These are phyloP conservation scores for Keqinozyma sinolaborantium DNA, from an alignment of 1,139 yeast genomes.

Conservation along the genomic window DNA sequence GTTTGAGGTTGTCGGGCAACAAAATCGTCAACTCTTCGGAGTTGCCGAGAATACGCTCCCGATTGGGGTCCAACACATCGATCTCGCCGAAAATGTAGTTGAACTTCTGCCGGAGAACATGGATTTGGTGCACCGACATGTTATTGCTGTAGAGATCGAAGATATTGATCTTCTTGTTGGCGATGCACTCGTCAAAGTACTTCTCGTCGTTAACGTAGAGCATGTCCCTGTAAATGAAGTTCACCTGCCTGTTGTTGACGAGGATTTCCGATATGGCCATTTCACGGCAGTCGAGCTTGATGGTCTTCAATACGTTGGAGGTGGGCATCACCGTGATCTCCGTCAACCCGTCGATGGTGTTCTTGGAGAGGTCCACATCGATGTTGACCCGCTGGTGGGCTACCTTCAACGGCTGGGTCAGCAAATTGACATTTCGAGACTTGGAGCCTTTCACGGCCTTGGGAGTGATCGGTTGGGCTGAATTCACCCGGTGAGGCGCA, in stretches of 20 bases:
- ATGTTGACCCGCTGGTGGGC: conserved; percentile 69
- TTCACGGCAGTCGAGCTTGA: conserved; percentile 81
- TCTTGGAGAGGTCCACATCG: conserved; percentile 60
- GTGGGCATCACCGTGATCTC: conserved; percentile 79
- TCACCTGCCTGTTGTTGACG: conserved; percentile 47
- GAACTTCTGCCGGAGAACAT: conserved; percentile 59
- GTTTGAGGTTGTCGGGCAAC: conserved; percentile 68
- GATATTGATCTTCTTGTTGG: conserved; percentile 22
- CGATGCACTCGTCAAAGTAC: conserved; percentile 15
- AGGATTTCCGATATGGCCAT: conserved; percentile 60
- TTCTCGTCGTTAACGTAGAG: conserved; percentile 36
- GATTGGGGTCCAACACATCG: conserved; percentile 24
- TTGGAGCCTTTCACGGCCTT: conserved; percentile 16
- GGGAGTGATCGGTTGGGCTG: conserved; percentile 15
- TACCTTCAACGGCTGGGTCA: conserved; percentile 45
- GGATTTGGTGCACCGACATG: conserved; percentile 56
- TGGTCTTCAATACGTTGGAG: conserved; percentile 50
- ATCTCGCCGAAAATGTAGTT: conserved; percentile 58
- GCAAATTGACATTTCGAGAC: conserved; percentile 21
- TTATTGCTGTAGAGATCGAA: conserved; percentile 43
- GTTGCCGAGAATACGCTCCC: conserved; percentile 30
- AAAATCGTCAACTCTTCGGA: conserved; percentile 71
- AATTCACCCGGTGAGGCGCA: conserved; percentile 10
- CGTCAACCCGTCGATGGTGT: conserved; percentile 65
- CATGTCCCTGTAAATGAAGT: conserved; percentile 37